Evolutionary conservation across 2,329 filamentous ascomycete species (phyloP).

Genomic region (Chaetomium strumarium): DNA sequence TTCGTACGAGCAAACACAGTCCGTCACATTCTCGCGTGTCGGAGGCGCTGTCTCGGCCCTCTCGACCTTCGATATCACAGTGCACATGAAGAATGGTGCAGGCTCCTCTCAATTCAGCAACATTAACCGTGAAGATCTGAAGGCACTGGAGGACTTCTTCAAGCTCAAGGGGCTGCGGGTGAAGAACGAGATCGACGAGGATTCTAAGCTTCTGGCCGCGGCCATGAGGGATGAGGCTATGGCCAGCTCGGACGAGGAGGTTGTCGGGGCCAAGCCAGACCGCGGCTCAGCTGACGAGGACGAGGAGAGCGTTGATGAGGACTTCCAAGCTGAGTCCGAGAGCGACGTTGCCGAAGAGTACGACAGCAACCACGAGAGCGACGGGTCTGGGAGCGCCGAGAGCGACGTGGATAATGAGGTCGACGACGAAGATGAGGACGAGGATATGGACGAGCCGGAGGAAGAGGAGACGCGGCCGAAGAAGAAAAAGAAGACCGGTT

Average conservation of each 20-base stretch:
- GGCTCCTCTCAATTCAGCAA: constrained; percentile 96
- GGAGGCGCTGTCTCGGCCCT: constrained; percentile 89
- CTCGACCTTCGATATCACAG: constrained; percentile 94
- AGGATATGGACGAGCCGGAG: constrained; percentile 36
- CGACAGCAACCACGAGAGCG: constrained; percentile 86
- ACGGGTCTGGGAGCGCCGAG: constrained; percentile 62
- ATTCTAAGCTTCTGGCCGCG: constrained; percentile 72
- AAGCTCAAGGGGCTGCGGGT: constrained; percentile 90
- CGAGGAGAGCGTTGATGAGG: constrained; percentile 89
- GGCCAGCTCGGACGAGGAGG: constrained; percentile 77
- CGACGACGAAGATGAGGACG: constrained; percentile 43
- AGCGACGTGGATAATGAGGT: constrained; percentile 51
- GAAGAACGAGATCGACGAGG: constrained; percentile 98
- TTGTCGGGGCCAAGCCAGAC: constrained; percentile 63
- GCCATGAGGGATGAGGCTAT: constrained; percentile 80
- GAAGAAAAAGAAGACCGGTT: constrained; percentile 39
- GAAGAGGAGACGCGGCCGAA: constrained; percentile 35
- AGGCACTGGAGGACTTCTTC: constrained; percentile 95
- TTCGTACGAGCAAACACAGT: constrained; percentile 84
- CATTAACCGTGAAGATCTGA: constrained; percentile 97
- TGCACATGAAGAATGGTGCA: constrained; percentile 79
- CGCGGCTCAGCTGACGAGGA: constrained; percentile 94
- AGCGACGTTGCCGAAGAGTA: constrained; percentile 96
- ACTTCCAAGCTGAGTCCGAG: constrained; percentile 88
- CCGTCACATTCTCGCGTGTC: constrained; percentile 92